These are phyloP conservation scores for Coemansia sp. DNA, from an alignment of 192 early-diverging fungal genomes.

Conservation along the genomic window DNA sequence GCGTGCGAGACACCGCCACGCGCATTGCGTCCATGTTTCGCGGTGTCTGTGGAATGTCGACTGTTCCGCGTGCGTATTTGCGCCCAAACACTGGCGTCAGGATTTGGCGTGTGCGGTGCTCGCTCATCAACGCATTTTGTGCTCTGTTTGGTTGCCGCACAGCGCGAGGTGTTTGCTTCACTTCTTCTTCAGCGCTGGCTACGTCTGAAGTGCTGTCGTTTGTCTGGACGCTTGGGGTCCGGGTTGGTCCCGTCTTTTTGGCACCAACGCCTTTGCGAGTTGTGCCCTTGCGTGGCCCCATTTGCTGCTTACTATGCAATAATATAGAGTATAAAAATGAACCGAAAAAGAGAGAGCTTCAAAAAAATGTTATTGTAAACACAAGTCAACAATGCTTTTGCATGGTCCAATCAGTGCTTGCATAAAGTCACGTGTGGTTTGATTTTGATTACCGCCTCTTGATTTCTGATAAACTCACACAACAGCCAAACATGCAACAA, in stretches of 20 bases:
- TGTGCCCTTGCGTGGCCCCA: conserved; percentile 20
- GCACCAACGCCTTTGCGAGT: background rate
- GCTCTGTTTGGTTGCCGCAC: background rate
- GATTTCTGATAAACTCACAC: background rate
- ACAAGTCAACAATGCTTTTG: background rate
- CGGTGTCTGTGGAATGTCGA: conserved; percentile 22
- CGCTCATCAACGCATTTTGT: background rate
- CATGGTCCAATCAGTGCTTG: background rate
- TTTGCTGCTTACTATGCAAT: background rate
- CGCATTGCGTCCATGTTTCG: conserved; percentile 18
- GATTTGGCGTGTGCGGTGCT: conserved; percentile 13
- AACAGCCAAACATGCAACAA: background rate
- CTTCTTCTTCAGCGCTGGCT: background rate
- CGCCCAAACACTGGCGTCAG: conserved; percentile 41
- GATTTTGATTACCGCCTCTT: background rate
- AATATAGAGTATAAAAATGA: background rate
- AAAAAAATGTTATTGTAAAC: conserved; percentile 7
- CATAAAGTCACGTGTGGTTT: background rate
- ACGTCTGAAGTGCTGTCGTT: background rate
- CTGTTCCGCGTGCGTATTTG: conserved; percentile 29
- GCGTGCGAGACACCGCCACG: conserved; percentile 38
- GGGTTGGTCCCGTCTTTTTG: conserved; percentile 1
- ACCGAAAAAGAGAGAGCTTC: background rate
- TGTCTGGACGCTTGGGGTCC: background rate
- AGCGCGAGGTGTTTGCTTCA: conserved; percentile 3